Base-by-base conservation (phyloP, 352 stramenopile genomes). In the Phytophthora agathidicida region DNA sequence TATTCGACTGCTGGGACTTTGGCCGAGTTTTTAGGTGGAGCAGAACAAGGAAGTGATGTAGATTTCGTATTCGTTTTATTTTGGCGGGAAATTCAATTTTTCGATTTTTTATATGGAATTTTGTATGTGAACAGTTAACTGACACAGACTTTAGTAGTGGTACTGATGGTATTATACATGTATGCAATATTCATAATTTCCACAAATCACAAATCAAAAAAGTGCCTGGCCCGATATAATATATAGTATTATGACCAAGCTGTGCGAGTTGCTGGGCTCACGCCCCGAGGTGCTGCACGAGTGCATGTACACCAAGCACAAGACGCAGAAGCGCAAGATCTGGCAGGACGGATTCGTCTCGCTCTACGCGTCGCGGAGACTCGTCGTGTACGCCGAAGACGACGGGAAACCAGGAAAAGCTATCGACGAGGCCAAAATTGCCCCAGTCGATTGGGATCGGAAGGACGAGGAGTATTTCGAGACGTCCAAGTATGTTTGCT, bases 251-350 rank as follows among this genome's bases (percentile, higher is more conserved):
- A 91, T 91, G 81, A 81, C 86, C 19, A 82, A 74, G 57, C 45
- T 88, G 38, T 65, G 63, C 44, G 52, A 76, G 47, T 57, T 91
- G 56, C 59, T 91, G 14, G 79, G 82, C 28, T 54, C 65, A 33
- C 55, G 47, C n/a, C 54, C 51, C 1, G 79, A 86, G 53, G 68
- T 72, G 46, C 59, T 75, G 53, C 88, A 73, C 60, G 82, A 86
- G 63, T 93, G 84, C 67, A 89, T 93, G 82, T 93, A 92, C 75
- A 93, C 84, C 32, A 94, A 91, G 66, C 77, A 94, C 77, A 93
- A 92, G 77, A 89, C 83, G 36, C 83, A 93, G 68, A 94, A 94
- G 72, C 71, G 74, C 55, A 94, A 94, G 66, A 71, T 65, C 11
- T 94, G 80, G 78, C 75, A 93, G 19, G 83, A 94, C 46, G 86